Conservation (phyloP, 2,329 filamentous ascomycete species). For the Aspergillus luchuensis region DNA sequence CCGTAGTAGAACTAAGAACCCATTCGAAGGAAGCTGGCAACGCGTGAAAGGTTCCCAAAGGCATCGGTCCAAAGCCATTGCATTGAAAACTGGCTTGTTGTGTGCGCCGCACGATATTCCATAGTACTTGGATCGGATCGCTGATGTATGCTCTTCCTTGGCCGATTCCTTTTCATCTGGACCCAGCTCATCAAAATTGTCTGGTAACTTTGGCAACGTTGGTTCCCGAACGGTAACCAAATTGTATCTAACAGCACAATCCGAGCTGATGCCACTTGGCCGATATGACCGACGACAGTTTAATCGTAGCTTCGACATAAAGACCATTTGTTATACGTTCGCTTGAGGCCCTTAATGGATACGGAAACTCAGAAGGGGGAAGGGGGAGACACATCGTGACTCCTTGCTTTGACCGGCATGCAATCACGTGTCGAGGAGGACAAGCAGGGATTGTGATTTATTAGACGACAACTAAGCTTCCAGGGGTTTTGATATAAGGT, state of each 20-base stretch:
- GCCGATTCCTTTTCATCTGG: slow-evolving; percentile 16
- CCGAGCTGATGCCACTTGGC: neutral
- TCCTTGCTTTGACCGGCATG: too few species aligned
- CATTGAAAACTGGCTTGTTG: slow-evolving; percentile 23
- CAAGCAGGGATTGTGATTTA: neutral
- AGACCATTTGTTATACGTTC: too few species aligned
- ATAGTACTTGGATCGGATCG: slow-evolving; percentile 27
- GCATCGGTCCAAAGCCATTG: slow-evolving; percentile 22
- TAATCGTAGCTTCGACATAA: neutral
- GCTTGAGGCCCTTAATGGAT: too few species aligned
- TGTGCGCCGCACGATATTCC: slow-evolving; percentile 24
- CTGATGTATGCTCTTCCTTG: slow-evolving; percentile 11
- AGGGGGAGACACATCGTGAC: too few species aligned
- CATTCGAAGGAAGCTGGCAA: slow-evolving; percentile 20
- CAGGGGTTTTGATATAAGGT: too few species aligned
- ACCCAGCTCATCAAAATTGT: slow-evolving; percentile 19
- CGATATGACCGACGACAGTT: neutral
- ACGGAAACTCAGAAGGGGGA: too few species aligned
- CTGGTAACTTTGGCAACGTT: slow-evolving; percentile 19
- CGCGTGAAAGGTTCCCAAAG: slow-evolving; percentile 27
- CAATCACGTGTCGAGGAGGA: too few species aligned
- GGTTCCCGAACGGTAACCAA: slow-evolving; percentile 19
- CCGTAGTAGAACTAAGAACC: slow-evolving; percentile 21
- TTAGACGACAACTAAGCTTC: too few species aligned
- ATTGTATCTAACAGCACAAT: neutral